phyloP scores from a whole-genome alignment of 2,329 filamentous ascomycete species.

The Blastomyces gilchristii region DNA sequence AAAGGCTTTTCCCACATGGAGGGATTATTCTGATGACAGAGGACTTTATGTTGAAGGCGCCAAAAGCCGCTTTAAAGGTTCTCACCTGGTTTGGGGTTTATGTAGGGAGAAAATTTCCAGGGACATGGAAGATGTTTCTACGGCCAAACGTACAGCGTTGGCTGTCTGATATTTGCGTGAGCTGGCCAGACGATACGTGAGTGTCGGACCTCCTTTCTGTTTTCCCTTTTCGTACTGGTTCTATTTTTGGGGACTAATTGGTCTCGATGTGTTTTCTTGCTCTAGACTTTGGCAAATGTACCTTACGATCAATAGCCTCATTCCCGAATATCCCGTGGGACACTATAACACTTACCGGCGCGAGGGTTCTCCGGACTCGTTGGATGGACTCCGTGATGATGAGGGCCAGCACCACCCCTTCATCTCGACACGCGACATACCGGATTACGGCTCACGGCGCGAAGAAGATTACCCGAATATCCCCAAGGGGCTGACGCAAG shows the following conservation, averaged over 20 bases:
- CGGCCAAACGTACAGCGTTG: constrained; percentile 29
- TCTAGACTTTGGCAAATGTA: constrained; percentile 22
- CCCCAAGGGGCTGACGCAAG: constrained; percentile 21
- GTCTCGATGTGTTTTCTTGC: not conserved
- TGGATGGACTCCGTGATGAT: constrained; percentile 19
- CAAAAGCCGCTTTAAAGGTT: constrained; percentile 23
- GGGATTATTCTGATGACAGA: constrained; percentile 33
- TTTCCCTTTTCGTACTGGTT: not conserved
- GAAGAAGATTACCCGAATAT: constrained; percentile 19
- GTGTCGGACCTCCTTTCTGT: constrained; percentile 6
- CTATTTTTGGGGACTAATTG: not conserved
- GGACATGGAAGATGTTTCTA: constrained; percentile 31
- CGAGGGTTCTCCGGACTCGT: constrained; percentile 12
- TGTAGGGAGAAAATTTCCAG: constrained; percentile 18
- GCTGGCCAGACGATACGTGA: constrained; percentile 16
- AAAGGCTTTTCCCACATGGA: constrained; percentile 32
- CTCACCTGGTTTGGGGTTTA: constrained; percentile 29
- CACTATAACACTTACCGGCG: constrained; percentile 11
- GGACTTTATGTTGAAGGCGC: constrained; percentile 27
- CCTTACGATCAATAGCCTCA: constrained; percentile 21
- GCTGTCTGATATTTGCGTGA: constrained; percentile 22
- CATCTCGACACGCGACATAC: constrained; percentile 22
- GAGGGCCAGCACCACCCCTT: constrained; percentile 21
- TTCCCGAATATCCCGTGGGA: constrained; percentile 14
- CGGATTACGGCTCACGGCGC: constrained; percentile 22